These are phyloP conservation scores for Colletotrichum phormii DNA, from an alignment of 2,329 filamentous ascomycete species.

Conservation along the genomic window DNA sequence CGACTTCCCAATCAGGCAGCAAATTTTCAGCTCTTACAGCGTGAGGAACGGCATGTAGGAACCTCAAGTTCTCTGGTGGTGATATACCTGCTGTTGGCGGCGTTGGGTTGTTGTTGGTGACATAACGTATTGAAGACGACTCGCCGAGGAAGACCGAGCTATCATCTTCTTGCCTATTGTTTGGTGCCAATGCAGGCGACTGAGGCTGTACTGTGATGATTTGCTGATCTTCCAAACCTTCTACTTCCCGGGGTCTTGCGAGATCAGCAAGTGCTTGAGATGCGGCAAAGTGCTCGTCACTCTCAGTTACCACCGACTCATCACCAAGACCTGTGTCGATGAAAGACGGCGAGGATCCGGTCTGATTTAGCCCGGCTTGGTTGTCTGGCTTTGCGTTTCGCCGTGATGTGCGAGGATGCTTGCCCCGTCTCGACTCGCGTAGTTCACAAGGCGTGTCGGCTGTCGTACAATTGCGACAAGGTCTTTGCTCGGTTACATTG, in stretches of 20 bases:
- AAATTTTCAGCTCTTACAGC: conserved; percentile 47
- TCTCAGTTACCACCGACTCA: background rate
- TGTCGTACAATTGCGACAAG: conserved; percentile 47
- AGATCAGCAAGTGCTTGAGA: background rate
- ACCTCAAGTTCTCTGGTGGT: conserved; percentile 40
- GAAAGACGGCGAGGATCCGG: background rate
- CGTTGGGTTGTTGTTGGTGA: conserved; percentile 53
- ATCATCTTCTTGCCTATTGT: conserved; percentile 14
- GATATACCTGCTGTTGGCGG: conserved; percentile 5
- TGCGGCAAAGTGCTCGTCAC: background rate
- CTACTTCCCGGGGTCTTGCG: background rate
- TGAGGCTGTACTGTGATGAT: background rate
- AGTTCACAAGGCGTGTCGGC: conserved; percentile 45
- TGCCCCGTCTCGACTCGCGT: conserved; percentile 48
- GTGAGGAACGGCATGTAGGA: conserved; percentile 48
- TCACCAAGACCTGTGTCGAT: background rate
- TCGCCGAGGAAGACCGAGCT: conserved; percentile 57
- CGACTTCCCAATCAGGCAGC: conserved; percentile 51
- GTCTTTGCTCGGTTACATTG: conserved; percentile 48
- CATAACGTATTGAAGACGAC: conserved; percentile 60
- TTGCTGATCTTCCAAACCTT: background rate
- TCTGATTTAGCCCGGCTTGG: background rate
- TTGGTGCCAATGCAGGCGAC: background rate
- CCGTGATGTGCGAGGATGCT: conserved; percentile 41
- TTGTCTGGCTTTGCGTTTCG: background rate